Evolutionary conservation across 2,329 filamentous ascomycete species (phyloP).

Genomic region (Claviceps humidiphila): DNA sequence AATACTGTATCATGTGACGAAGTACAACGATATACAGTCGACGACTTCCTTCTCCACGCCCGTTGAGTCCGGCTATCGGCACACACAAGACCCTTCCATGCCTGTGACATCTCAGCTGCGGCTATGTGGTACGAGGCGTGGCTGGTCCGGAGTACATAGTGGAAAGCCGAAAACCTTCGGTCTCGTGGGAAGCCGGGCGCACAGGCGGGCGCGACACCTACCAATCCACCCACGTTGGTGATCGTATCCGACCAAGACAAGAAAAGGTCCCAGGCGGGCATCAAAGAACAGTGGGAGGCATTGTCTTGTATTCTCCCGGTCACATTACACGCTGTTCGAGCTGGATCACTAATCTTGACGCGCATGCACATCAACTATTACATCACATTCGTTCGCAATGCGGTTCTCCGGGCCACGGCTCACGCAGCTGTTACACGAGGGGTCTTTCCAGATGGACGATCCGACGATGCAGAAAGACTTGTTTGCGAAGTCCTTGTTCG

Average conservation of each 20-base stretch:
- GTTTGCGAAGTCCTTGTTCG: background rate
- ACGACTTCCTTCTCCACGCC: background rate
- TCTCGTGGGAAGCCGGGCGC: background rate
- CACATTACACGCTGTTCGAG: background rate
- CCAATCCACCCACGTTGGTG: background rate
- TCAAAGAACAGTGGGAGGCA: background rate
- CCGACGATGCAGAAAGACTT: too few relatives aligned
- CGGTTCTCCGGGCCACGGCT: background rate
- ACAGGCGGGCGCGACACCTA: background rate
- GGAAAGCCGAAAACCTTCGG: slow-evolving; percentile 9
- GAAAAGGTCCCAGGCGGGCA: background rate
- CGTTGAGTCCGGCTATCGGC: background rate
- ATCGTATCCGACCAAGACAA: background rate
- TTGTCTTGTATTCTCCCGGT: background rate
- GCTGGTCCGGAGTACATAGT: background rate
- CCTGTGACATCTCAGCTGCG: background rate
- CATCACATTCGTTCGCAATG: background rate
- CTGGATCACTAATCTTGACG: background rate
- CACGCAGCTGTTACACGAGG: background rate
- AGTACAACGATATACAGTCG: background rate
- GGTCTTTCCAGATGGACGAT: background rate
- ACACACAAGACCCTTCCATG: background rate
- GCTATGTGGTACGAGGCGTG: slow-evolving; percentile 1
- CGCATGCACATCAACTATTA: background rate
- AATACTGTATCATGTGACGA: background rate